Evolutionary conservation across 192 early-diverging fungal genomes (phyloP), one percentile per base, ranked within the genome.

Genomic region (Globomyces pollinis-pini): DNA sequence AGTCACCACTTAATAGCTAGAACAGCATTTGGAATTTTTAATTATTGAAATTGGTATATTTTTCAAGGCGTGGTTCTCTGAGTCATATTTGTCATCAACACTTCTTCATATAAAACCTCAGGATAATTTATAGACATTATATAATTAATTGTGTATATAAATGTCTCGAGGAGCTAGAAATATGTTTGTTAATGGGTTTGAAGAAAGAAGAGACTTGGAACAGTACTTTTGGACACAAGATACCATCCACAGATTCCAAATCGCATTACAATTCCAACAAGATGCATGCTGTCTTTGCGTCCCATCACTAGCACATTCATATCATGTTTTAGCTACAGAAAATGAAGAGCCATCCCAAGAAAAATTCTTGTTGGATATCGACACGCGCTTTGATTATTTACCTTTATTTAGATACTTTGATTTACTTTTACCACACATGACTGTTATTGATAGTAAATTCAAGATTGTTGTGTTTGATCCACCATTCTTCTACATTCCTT

Each of bases 101-200:
- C n/a, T n/a, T n/a, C n/a, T n/a, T n/a, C n/a, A n/a, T n/a, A n/a
- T n/a, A n/a, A n/a, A n/a, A n/a, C n/a, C n/a, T n/a, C n/a, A n/a
- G n/a, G n/a, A n/a, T n/a, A n/a, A n/a, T n/a, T n/a, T n/a, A n/a
- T n/a, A n/a, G n/a, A n/a, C n/a, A n/a, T n/a, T n/a, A n/a, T n/a
- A n/a, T n/a, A n/a, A n/a, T n/a, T n/a, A n/a, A n/a, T n/a, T n/a
- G n/a, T n/a, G n/a, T n/a, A n/a, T n/a, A n/a, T n/a, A 24, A 47
- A 4, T 24, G 3, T 13, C 28, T 24, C 21, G 44, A 24, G 44
- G 44, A 5, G 21, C 44, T 24, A 20, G 44, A 8, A 47, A 47
- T 47, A 47, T 47, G 44, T 47, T 47, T 47, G 44, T 47, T 24
- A 13, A 47, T n/a, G 44, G 44, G n/a, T 47, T 47, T 47, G 3